Evolutionary conservation across 768 basidiomycete genomes (phyloP).

Genomic region (Rhizopogon vesiculosus): DNA sequence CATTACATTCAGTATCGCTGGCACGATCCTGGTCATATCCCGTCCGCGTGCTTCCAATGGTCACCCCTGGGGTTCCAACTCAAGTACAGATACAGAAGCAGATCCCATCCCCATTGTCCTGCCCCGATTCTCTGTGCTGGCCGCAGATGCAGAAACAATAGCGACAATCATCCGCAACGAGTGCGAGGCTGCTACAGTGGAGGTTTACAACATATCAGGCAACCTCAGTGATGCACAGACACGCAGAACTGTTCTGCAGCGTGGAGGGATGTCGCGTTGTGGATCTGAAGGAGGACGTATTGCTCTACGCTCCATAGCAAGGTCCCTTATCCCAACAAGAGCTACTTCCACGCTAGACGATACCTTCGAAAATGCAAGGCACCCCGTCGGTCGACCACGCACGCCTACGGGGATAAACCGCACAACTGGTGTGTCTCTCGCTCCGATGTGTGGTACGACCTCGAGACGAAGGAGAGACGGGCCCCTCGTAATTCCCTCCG

Average conservation of each 20-base stretch:
- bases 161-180: constrained; percentile 60
- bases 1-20: constrained; percentile 63
- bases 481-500: constrained; percentile 57
- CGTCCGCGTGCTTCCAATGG: constrained; percentile 24
- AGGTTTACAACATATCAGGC: constrained; percentile 58
- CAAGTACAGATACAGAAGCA: constrained; percentile 19
- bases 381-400: constrained; percentile 15
- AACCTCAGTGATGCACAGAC: constrained; percentile 57
- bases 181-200: constrained; percentile 45
- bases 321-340: constrained; percentile 15
- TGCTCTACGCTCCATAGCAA: constrained; percentile 39
- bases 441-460: constrained; percentile 24
- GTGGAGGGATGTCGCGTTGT: constrained; percentile 54
- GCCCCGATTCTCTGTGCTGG: constrained; percentile 66
- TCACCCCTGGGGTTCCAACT: constrained; percentile 11
- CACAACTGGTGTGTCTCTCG: constrained; percentile 7
- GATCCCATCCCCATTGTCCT: constrained; percentile 52
- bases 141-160: constrained; percentile 59
- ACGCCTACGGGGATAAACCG: constrained; percentile 15
- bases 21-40: constrained; percentile 58
- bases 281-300: constrained; percentile 59
- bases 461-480: constrained; percentile 45
- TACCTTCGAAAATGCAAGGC: constrained; percentile 13
- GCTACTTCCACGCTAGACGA: constrained; percentile 10
- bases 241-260: constrained; percentile 59